Conservation (phyloP, 345 rosid genomes). For the Lenwebbia sp. region DNA sequence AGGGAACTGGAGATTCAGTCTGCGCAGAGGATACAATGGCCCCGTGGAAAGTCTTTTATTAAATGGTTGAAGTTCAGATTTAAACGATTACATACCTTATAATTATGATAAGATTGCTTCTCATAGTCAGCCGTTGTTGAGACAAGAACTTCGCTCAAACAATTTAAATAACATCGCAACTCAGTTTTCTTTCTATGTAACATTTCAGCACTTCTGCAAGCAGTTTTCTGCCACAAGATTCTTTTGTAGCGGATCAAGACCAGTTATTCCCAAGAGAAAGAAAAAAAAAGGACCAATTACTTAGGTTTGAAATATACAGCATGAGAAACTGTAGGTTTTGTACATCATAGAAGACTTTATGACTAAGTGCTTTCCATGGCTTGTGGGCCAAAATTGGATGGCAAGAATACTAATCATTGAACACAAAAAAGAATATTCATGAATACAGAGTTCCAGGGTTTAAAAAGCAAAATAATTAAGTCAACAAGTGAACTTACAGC, state of each 20-base stretch:
- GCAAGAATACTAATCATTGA: not conserved
- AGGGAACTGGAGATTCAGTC: not conserved
- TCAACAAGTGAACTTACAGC: conserved; percentile 52
- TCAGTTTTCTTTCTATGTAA: not conserved
- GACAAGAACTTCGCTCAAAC: not conserved
- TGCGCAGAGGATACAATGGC: not conserved
- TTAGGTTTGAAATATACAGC: not conserved
- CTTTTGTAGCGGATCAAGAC: not conserved
- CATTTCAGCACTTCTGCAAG: not conserved
- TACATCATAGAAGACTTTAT: not conserved
- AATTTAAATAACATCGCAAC: not conserved
- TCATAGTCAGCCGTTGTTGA: not conserved
- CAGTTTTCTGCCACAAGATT: not conserved
- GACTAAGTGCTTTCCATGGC: not conserved
- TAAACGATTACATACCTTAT: not conserved
- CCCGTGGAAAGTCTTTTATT: not conserved
- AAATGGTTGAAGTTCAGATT: not conserved
- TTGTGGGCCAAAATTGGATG: not conserved
- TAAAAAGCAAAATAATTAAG: not conserved
- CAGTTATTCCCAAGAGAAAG: not conserved
- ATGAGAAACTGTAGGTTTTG: not conserved
- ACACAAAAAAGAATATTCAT: not conserved
- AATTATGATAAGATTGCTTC: not conserved
- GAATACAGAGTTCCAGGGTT: not conserved
- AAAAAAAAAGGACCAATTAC: not conserved